Evolutionary conservation across 768 basidiomycete species (phyloP), one percentile per base, ranked within the genome.

Genomic region (Macrolepiota dolichaula): DNA sequence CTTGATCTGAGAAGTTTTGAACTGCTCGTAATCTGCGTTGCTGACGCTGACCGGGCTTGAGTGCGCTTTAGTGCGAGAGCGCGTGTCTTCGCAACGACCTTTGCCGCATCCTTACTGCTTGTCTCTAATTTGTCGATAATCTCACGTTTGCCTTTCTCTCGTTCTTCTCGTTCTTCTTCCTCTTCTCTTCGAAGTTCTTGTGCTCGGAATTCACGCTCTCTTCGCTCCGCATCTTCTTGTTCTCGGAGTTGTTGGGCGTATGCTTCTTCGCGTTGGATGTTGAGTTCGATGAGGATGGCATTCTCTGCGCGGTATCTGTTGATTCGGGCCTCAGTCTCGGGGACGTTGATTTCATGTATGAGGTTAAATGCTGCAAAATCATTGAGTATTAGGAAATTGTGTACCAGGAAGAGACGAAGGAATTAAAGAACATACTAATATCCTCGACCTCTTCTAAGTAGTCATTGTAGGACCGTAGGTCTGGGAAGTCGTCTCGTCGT

Each of bases 401-500:
- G n/a, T n/a, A n/a, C n/a, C n/a, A n/a, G n/a, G n/a, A n/a, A n/a
- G n/a, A 54, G 49, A 35, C 29, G 37, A 65, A n/a, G n/a, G 50
- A 65, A 17, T 10, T 11, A 15, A 40, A 40, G 19, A 12, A 66
- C 74, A 54, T 46, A 78, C 81, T 78, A 65, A 98, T 89, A 67
- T 97, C 93, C 74, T 99, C 96, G 2, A 96, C 94, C 71, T 93
- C 87, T 73, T 99, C 95, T 11, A 99, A 83, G 70, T 98, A 98
- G 70, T 98, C 91, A 68, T 99, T 97, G 73, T 96, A 98, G 15
- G 84, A 80, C 11, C 84, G 81, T 44, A 92, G 78, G 70, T 89
- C 87, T 0, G 75, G 73, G 70, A 99, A 99, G 73, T 99, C 97
- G 57, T 96, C 92, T 44, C 87, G 77, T 32, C 89, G 83, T 74